Conservation (phyloP, 768 basidiomycete genomes). For the Suillus fuscotomentosus region DNA sequence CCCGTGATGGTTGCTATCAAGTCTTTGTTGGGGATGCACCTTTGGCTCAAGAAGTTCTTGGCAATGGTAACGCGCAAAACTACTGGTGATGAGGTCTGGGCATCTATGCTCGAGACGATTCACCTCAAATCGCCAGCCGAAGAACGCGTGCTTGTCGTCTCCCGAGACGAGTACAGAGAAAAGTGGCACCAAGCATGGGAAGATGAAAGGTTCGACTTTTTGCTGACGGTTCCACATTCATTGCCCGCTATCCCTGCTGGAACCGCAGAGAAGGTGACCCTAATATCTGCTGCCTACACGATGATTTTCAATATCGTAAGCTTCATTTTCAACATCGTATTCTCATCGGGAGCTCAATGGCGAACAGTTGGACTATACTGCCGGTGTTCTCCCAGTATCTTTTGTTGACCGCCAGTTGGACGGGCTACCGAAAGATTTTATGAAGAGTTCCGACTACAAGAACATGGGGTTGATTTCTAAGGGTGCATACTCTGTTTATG, state of each 20-base stretch:
- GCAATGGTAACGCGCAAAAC: conserved; percentile 36
- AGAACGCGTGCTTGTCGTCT: conserved; percentile 28
- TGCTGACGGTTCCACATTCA: conserved; percentile 39
- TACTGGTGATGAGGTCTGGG: conserved; percentile 25
- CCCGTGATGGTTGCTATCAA: conserved; percentile 25
- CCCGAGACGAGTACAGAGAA: conserved; percentile 22
- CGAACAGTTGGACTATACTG: conserved; percentile 50
- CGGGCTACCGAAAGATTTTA: conserved; percentile 31
- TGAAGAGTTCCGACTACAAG: conserved; percentile 20
- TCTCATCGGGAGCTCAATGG: background rate
- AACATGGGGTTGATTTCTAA: conserved; percentile 43
- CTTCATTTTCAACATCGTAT: conserved; percentile 1
- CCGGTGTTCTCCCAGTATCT: conserved; percentile 61
- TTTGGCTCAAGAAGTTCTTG: conserved; percentile 42
- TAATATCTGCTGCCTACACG: conserved; percentile 31
- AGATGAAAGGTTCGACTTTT: conserved; percentile 38
- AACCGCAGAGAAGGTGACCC: conserved; percentile 31
- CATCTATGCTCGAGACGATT: conserved; percentile 35
- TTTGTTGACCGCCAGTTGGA: conserved; percentile 47
- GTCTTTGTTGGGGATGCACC: conserved; percentile 25
- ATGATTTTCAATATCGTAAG: conserved; percentile 47
- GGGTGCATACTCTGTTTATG: conserved; percentile 51
- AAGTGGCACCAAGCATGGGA: conserved; percentile 40
- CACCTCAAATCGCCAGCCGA: conserved; percentile 25
- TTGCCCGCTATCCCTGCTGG: conserved; percentile 38